Percentiles rank a stretch among this genome's conserved stretches.
These are phyloP conservation scores for Chytriomyces confervae DNA, from an alignment of 192 early-diverging fungal genomes.

Conservation along the genomic window DNA sequence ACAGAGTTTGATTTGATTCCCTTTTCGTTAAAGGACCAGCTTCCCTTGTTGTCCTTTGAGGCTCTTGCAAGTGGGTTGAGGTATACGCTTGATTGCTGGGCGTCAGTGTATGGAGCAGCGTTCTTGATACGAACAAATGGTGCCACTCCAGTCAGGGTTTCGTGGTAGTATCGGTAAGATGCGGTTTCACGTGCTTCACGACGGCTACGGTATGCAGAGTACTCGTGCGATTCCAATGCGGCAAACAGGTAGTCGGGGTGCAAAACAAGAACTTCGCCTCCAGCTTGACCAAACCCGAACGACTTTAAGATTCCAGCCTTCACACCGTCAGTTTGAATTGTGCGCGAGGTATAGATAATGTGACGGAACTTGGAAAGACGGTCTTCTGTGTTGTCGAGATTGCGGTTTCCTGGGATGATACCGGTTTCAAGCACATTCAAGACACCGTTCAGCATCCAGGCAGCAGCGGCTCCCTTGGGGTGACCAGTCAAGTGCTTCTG, in stretches of 20 bases:
- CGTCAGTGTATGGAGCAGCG: constrained; percentile 82
- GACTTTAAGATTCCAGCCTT: constrained; percentile 91
- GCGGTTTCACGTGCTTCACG: constrained; percentile 73
- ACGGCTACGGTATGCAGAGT: constrained; percentile 72
- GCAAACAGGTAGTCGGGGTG: constrained; percentile 87
- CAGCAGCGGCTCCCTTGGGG: constrained; percentile 95
- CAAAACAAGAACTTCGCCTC: constrained; percentile 84
- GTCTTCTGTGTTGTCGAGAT: constrained; percentile 83
- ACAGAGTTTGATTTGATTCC: constrained; percentile 29
- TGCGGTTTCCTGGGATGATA: constrained; percentile 91
- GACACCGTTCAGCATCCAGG: constrained; percentile 96
- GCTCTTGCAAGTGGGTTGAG: constrained; percentile 87
- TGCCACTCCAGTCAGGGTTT: constrained; percentile 79
- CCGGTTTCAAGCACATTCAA: constrained; percentile 85
- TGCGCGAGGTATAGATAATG: constrained; percentile 80
- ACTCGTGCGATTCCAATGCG: constrained; percentile 71
- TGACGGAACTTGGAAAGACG: constrained; percentile 78
- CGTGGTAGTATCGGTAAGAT: constrained; percentile 90
- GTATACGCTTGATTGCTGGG: constrained; percentile 81
- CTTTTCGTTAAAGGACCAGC: constrained; percentile 68
- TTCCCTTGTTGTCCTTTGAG: constrained; percentile 72
- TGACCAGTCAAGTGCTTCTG: constrained; percentile 97
- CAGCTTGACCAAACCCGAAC: constrained; percentile 96
- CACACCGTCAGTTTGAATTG: constrained; percentile 88
- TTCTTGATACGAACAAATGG: constrained; percentile 88